A percentile compares a stretch with the other conserved stretches of the same genome.
Conservation (phyloP, 108 stramenopile genomes). For the Skeletonema costatum region DNA sequence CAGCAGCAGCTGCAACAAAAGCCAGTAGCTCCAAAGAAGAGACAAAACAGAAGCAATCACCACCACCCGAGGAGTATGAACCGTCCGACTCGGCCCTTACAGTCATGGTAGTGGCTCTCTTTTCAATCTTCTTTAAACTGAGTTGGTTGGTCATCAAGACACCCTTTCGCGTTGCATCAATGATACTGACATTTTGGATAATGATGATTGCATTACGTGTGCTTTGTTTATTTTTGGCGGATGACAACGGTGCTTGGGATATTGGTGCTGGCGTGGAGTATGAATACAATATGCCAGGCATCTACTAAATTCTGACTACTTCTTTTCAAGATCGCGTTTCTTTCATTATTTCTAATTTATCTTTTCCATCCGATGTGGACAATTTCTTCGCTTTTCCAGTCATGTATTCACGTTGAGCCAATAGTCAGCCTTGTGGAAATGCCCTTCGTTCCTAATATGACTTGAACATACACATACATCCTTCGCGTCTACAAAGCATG, state of each 20-base stretch:
- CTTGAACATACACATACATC: no score
- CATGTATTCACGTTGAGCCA: no score
- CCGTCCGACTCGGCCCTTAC: constrained; percentile 54
- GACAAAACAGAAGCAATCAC: constrained; percentile 10
- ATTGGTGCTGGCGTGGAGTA: constrained; percentile 48
- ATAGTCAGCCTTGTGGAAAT: no score
- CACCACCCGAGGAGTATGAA: constrained; percentile 38
- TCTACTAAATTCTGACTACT: constrained; percentile 11
- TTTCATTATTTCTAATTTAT: no score
- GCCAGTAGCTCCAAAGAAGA: not conserved
- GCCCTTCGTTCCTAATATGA: no score
- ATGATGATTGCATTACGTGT: constrained; percentile 20
- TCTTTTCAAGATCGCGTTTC: no score
- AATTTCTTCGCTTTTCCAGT: no score
- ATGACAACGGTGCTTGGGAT: constrained; percentile 50
- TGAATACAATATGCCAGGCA: constrained; percentile 38
- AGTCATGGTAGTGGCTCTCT: constrained; percentile 57
- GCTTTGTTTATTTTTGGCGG: constrained; percentile 51
- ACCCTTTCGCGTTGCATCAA: constrained; percentile 47
- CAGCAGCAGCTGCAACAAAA: not conserved
- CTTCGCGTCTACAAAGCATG: no score
- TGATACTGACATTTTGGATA: constrained; percentile 16
- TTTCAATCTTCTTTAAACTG: constrained; percentile 50
- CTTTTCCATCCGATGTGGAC: no score
- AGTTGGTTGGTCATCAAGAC: constrained; percentile 53